These are phyloP conservation scores for Eutrema salsugineum DNA, from an alignment of 441 rosid genomes.

Conservation along the genomic window DNA sequence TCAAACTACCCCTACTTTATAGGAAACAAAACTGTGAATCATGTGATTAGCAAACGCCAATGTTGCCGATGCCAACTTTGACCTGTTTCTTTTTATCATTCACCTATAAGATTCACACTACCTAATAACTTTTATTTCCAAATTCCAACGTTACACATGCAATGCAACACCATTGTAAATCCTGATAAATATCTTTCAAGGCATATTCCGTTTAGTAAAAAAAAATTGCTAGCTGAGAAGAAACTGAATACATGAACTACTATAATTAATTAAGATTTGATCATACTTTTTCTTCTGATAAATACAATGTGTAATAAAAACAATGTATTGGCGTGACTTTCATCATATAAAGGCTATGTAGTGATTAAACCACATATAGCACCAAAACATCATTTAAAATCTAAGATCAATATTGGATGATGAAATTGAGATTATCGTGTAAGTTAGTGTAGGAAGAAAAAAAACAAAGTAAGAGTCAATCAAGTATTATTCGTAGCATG, in stretches of 20 bases:
- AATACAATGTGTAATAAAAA: neutral
- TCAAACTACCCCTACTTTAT: neutral
- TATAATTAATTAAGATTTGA: neutral
- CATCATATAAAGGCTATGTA: neutral
- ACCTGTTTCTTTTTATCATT: neutral
- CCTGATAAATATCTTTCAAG: neutral
- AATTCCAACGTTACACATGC: neutral
- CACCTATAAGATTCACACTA: neutral
- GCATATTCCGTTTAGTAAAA: neutral
- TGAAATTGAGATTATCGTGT: neutral
- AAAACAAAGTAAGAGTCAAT: conserved; percentile 10
- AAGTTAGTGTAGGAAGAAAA: neutral
- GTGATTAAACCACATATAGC: conserved; percentile 8
- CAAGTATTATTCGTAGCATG: conserved; percentile 13
- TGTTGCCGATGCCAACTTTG: neutral
- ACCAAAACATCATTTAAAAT: conserved; percentile 13
- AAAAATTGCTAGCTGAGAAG: neutral
- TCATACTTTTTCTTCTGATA: neutral
- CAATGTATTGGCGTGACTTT: neutral
- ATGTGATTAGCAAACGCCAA: neutral
- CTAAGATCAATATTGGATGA: neutral
- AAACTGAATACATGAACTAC: neutral
- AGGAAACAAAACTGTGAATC: neutral
- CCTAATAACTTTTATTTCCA: neutral
- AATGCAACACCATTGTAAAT: neutral